Conservation (phyloP, 371 early-diverging fungal genomes). For the Rhizopus microsporus region DNA sequence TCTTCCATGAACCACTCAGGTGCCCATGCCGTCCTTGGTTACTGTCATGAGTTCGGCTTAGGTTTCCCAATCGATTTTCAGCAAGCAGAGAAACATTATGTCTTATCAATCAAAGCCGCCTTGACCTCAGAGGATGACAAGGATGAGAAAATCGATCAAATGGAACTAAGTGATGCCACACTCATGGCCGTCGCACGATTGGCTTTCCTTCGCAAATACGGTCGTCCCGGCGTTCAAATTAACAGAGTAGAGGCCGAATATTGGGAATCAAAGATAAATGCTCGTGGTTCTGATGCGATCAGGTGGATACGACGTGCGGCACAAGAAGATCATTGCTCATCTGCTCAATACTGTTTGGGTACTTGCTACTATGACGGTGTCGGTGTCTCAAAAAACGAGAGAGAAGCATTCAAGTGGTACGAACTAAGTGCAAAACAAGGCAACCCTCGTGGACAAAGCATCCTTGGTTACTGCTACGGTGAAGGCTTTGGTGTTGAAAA, state of each 20-base stretch:
- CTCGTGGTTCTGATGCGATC: conserved; percentile 22
- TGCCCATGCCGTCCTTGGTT: conserved; percentile 61
- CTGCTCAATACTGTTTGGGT: conserved; percentile 64
- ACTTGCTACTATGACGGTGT: conserved; percentile 76
- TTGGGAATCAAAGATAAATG: conserved; percentile 47
- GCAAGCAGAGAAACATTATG: conserved; percentile 62
- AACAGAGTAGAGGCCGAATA: conserved; percentile 70
- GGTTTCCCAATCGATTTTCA: conserved; percentile 59
- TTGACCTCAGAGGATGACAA: background rate
- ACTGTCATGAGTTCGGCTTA: conserved; percentile 82
- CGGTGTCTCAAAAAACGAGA: conserved; percentile 58
- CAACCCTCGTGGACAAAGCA: conserved; percentile 67
- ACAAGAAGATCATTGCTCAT: conserved; percentile 40
- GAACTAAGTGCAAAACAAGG: conserved; percentile 65
- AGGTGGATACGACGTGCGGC: conserved; percentile 65
- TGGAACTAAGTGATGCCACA: conserved; percentile 26
- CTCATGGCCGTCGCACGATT: conserved; percentile 66
- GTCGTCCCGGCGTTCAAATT: conserved; percentile 74
- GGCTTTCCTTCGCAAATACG: conserved; percentile 77
- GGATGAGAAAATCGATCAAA: conserved; percentile 4
- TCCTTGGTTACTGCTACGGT: conserved; percentile 74
- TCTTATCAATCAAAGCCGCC: conserved; percentile 20
- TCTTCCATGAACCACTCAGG: conserved; percentile 39
- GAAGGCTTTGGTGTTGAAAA: conserved; percentile 80
- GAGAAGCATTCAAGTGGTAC: conserved; percentile 66